Base-by-base conservation (phyloP, 2,329 filamentous ascomycete species). In the Aureobasidium sp. region DNA sequence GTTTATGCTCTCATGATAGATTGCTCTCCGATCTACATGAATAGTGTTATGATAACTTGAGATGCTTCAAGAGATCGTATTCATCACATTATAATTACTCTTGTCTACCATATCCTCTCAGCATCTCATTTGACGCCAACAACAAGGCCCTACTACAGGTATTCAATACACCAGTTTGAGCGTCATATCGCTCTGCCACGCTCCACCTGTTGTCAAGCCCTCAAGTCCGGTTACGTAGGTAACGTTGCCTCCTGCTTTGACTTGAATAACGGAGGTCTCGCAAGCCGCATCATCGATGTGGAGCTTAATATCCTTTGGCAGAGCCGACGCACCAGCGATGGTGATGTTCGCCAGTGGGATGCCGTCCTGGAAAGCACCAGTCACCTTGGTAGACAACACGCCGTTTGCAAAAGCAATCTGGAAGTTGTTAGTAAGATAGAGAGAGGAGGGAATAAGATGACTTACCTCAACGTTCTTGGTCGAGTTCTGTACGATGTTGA, bases 381-480 rank as follows among this genome's bases (percentile, higher is more conserved):
- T 39, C 1, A 63, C 45, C 34, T 41, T 55, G 14, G 64, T 57
- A 48, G 37, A 48, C n/a, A 66, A 52, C 25, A 52, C 64, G 25
- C 34, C 36, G 22, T 63, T 61, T n/a, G 56, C 17, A 31, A 48
- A 65, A 6, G 25, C 15, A 31, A 63, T 48, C 63, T 63, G 17
- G 5, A 22, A n/a, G n/a, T n/a, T n/a, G 14, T 58, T 15, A 58
- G 42, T 14, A 42, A 5, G 1, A 1, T 14, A 2, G 12, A 14
- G 9, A 20, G 20, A 34, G 1, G 39, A 20, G 20, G 12, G 22
- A 34, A 20, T 3, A 9, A 37, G 7, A 42, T 0, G 14, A 62
- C 64, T 53, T 48, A 65, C 65, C 36, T 61, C 42, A 17, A 70
- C 53, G 44, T 65, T 65, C 64, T 68, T 70, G 4, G 69, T 70